Evolutionary conservation across 768 basidiomycete species (phyloP).

Genomic region (Termitomyces sp.): DNA sequence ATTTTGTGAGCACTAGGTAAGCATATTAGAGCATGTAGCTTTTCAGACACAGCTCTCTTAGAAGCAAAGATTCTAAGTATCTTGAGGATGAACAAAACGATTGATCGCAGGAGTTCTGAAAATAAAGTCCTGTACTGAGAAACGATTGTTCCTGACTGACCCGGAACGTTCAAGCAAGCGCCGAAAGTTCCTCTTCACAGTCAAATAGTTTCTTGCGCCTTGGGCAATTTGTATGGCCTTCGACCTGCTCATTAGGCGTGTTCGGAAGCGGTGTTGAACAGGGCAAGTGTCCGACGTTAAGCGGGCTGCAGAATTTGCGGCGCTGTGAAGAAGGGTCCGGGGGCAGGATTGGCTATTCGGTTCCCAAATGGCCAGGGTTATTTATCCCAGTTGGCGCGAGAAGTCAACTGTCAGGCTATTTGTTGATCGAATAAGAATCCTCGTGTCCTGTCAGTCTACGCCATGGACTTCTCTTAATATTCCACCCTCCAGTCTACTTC

Average conservation of each 20-base stretch:
- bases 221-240: not conserved
- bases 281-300: not conserved
- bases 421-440: constrained; percentile 14
- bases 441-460: constrained; percentile 1
- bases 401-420: constrained; percentile 12
- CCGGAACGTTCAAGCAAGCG: not conserved
- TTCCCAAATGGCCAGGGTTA: constrained; percentile 2
- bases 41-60: not conserved
- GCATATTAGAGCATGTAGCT: not conserved
- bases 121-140: not conserved
- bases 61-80: no score
- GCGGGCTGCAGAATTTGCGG: not conserved
- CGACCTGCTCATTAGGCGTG: not conserved
- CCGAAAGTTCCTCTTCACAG: not conserved
- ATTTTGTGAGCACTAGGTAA: not conserved
- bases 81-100: not conserved
- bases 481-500: not conserved
- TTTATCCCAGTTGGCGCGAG: constrained; percentile 4
- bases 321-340: not conserved
- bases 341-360: constrained; percentile 10
- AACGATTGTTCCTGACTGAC: constrained; percentile 2
- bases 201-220: not conserved
- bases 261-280: not conserved
- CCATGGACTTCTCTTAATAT: constrained; percentile 6
- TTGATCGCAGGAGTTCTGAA: not conserved